Percentiles rank a stretch among this genome's conserved stretches.
Conservation (phyloP, 768 basidiomycete genomes). For the Panaeolus papilionaceus region DNA sequence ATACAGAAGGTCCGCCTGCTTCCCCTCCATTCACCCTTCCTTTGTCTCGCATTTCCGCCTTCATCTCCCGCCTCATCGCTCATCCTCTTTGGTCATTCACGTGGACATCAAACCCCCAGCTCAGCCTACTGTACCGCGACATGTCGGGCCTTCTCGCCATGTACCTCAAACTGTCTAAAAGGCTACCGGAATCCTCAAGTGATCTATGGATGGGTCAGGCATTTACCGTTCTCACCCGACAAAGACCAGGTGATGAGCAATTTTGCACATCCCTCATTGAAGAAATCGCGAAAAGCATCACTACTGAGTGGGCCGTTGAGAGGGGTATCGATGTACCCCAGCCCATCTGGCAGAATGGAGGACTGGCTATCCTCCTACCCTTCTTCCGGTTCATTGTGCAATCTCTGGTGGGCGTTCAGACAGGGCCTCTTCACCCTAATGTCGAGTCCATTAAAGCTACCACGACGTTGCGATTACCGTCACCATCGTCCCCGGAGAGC, state of each 20-base stretch:
- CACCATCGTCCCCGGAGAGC: conserved; percentile 29
- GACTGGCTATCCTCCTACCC: conserved; percentile 58
- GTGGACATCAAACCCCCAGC: conserved; percentile 27
- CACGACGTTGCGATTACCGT: conserved; percentile 60
- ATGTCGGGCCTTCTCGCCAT: conserved; percentile 57
- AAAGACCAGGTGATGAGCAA: conserved; percentile 81
- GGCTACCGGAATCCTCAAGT: conserved; percentile 58
- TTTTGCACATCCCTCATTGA: conserved; percentile 50
- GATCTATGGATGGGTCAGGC: conserved; percentile 75
- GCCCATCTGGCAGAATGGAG: conserved; percentile 57
- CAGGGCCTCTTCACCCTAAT: conserved; percentile 58
- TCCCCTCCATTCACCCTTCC: conserved; percentile 69
- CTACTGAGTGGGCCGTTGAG: conserved; percentile 46
- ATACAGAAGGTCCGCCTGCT: conserved; percentile 41
- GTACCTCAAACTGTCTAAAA: conserved; percentile 65
- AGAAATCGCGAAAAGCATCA: conserved; percentile 44
- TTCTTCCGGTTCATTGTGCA: conserved; percentile 60
- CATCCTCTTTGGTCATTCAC: conserved; percentile 58
- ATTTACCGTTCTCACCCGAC: conserved; percentile 56
- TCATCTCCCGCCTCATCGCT: conserved; percentile 55
- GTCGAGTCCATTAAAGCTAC: conserved; percentile 60
- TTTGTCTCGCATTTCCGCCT: conserved; percentile 57
- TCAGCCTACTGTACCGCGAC: conserved; percentile 50
- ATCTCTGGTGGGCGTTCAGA: conserved; percentile 44
- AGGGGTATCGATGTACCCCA: conserved; percentile 43